Evolutionary conservation across 257 asterid species (phyloP).

Genomic region (Plantago ovata): DNA sequence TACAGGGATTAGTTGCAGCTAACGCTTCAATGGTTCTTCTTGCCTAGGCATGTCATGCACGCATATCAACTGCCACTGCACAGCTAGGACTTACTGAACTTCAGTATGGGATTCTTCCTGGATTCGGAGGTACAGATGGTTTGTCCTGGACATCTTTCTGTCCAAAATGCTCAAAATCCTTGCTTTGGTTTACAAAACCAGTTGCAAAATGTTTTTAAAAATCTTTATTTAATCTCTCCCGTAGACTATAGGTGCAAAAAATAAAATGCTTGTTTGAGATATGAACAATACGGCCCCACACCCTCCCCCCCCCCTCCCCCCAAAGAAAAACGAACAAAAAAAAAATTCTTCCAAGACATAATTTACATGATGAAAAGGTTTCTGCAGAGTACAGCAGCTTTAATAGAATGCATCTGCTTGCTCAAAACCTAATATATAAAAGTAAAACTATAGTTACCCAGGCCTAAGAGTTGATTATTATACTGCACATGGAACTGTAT

Average conservation of each 20-base stretch:
- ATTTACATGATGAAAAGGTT: no score
- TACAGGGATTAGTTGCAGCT: background rate
- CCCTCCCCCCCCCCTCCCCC: no score
- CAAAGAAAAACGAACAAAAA: no score
- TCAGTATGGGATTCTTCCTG: slow-evolving; percentile 56
- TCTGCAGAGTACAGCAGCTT: background rate
- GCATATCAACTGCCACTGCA: slow-evolving; percentile 49
- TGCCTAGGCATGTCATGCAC: slow-evolving; percentile 58
- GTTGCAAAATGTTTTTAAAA: no score
- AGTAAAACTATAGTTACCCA: background rate
- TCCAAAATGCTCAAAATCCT: background rate
- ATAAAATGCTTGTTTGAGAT: slow-evolving; percentile 1
- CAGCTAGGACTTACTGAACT: slow-evolving; percentile 55
- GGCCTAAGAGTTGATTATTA: no score
- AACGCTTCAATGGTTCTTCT: background rate
- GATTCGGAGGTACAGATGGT: slow-evolving; percentile 43
- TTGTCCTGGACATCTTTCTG: background rate
- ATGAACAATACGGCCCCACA: no score
- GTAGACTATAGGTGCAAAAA: background rate
- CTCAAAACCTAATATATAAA: background rate
- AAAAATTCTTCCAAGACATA: no score
- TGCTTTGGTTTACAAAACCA: background rate
- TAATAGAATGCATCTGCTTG: background rate
- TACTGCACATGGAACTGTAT: no score
- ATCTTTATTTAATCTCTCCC: background rate